Conservation (phyloP, 2,329 filamentous ascomycete genomes). For the Botrytis hyacinthi region DNA sequence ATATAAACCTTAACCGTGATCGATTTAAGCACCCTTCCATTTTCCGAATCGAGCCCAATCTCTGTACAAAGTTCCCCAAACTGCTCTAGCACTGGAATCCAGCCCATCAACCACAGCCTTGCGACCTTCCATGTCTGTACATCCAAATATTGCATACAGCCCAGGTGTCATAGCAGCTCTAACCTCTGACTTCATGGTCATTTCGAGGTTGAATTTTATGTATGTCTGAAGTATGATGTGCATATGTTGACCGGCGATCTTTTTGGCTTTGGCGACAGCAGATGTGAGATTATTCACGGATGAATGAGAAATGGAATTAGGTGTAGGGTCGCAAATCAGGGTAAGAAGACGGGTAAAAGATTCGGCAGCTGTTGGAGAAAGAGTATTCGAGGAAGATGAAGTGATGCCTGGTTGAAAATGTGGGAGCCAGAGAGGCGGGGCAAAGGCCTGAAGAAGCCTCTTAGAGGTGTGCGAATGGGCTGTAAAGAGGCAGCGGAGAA, state of each 20-base stretch:
- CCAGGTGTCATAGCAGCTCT: constrained; percentile 57
- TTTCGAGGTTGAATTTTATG: constrained; percentile 59
- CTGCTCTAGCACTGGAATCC: constrained; percentile 57
- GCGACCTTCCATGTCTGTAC: constrained; percentile 50
- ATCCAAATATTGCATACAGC: constrained; percentile 53
- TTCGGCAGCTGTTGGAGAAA: constrained; percentile 42
- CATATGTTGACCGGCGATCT: constrained; percentile 61
- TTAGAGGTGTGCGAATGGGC: constrained; percentile 38
- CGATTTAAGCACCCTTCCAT: constrained; percentile 12
- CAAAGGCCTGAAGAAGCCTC: constrained; percentile 29
- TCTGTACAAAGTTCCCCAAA: constrained; percentile 58
- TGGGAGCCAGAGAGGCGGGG: constrained; percentile 41
- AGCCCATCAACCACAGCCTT: constrained; percentile 60
- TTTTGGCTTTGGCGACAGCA: constrained; percentile 59
- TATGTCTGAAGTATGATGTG: constrained; percentile 59
- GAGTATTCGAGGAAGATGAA: constrained; percentile 41
- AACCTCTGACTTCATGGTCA: constrained; percentile 49
- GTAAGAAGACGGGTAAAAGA: constrained; percentile 49
- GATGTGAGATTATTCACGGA: constrained; percentile 51
- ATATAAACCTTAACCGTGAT: not conserved
- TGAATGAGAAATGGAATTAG: constrained; percentile 51
- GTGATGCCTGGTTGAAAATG: constrained; percentile 25
- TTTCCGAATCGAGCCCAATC: constrained; percentile 44
- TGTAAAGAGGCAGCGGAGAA: constrained; percentile 53
- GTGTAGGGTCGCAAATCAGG: constrained; percentile 58